Base-by-base conservation (phyloP, 2,329 filamentous ascomycete species). In the Aureobasidium sp. region DNA sequence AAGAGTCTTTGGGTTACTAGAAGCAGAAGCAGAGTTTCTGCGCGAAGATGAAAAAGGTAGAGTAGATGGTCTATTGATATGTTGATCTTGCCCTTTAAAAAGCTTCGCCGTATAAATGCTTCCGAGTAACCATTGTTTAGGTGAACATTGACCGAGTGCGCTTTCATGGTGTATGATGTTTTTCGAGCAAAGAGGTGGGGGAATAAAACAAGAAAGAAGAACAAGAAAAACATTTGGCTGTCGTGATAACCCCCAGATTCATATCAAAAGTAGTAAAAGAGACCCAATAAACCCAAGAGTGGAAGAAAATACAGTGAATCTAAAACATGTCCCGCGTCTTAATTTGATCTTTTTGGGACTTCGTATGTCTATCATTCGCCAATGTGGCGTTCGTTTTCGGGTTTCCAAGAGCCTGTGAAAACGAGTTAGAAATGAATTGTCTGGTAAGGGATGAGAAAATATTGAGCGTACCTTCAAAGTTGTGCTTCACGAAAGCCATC, bases 401-500 rank as follows among this genome's bases (percentile, higher is more conserved):
- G 87, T 72, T 91, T 91, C 87, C 87, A 91, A 3, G 86, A 87
- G 53, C 87, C 87, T 90, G 68, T 39, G 14, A 16, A 16, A n/a
- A 14, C 3, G 42, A 55, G 21, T 14, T 32, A 51, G 63, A 9
- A 39, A 10, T 29, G 27, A 14, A 11, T 11, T 5, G 21, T 42
- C 11, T 21, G 21, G 21, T 21, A 3, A 47, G 14, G 42, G 65
- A 11, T 5, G 62, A 44, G 32, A 25, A 39, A 9, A 50, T 21
- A 14, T 25, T 4, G 61, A 11, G 74, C 82, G 67, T 78, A 95
- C 93, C 94, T 79, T 96, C 90, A 74, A 99, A 99, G 61, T 91
- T 87, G 77, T 99, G 94, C 77, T 94, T 92, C 64, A 99, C 94
- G 79, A 96, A 97, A 1, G 94, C 94, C 90, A 96, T 93, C 1